A percentile compares a stretch with the other conserved stretches of the same genome.
phyloP scores from a whole-genome alignment of 225 moss, liverwort and hornwort species.

The Rhytidiadelphus loreus region DNA sequence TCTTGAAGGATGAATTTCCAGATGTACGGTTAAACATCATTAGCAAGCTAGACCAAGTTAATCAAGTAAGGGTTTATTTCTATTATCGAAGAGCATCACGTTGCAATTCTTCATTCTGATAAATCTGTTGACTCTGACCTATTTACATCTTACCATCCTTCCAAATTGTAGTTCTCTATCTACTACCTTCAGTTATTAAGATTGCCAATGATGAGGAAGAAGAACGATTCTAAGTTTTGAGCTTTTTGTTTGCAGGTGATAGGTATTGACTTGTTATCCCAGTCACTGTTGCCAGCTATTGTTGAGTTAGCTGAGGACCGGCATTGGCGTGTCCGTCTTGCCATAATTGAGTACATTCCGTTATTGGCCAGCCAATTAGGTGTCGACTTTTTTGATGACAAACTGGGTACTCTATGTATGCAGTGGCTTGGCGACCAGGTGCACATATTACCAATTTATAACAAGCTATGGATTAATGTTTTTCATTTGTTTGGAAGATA shows the following conservation, averaged over 20 bases:
- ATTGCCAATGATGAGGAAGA: neutral
- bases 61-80: constrained; percentile 41
- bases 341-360: constrained; percentile 96
- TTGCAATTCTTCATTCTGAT: neutral
- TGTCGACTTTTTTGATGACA: constrained; percentile 97
- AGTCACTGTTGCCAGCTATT: constrained; percentile 93
- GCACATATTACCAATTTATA: neutral
- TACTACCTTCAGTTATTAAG: neutral
- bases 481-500: neutral
- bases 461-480: neutral
- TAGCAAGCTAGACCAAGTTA: constrained; percentile 98
- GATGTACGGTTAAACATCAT: constrained; percentile 93
- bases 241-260: constrained; percentile 53
- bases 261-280: constrained; percentile 92
- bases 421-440: constrained; percentile 99
- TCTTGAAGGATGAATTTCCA: constrained; percentile 93
- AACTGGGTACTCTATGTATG: constrained; percentile 90
- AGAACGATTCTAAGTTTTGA: neutral
- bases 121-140: neutral
- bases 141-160: neutral
- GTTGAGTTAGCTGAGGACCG: constrained; percentile 96
- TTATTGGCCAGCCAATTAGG: constrained; percentile 92
- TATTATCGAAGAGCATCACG: neutral
- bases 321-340: constrained; percentile 94
- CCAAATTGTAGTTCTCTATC: neutral